Evolutionary conservation across 148 eudicot species (phyloP).

Genomic region (Arbutus unedo): DNA sequence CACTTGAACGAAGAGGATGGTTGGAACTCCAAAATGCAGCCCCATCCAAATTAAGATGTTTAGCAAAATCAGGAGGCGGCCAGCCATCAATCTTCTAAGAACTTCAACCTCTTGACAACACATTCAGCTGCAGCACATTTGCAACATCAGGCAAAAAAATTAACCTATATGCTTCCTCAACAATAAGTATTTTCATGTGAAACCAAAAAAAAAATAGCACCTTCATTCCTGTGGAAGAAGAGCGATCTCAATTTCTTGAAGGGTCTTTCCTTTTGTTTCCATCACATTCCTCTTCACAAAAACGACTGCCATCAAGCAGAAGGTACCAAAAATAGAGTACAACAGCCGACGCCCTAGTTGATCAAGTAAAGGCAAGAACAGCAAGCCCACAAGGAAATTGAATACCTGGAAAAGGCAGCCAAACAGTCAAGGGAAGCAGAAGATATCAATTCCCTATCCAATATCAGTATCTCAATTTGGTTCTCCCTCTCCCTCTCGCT

Average conservation of each 20-base stretch:
- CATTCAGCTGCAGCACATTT: neutral
- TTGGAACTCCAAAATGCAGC: neutral
- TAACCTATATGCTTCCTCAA: neutral
- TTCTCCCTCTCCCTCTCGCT: no score
- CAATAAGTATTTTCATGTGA: neutral
- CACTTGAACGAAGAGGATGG: neutral
- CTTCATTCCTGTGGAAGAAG: constrained; percentile 65
- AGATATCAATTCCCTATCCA: neutral
- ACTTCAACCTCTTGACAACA: neutral
- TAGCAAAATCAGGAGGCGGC: neutral
- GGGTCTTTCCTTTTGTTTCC: constrained; percentile 94
- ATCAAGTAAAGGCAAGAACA: constrained; percentile 84
- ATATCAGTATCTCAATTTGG: neutral
- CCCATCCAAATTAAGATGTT: neutral
- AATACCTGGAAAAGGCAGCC: constrained; percentile 42
- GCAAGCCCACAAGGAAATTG: constrained; percentile 85
- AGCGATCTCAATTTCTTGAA: constrained; percentile 97
- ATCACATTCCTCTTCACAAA: constrained; percentile 82
- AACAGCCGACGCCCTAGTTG: constrained; percentile 70
- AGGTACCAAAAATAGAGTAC: constrained; percentile 68
- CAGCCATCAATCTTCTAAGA: neutral
- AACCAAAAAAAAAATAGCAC: constrained; percentile 3
- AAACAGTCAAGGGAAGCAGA: neutral
- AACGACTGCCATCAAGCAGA: constrained; percentile 79
- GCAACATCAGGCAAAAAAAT: neutral